Conservation (phyloP, 805 yeast species). For the Jamesozyma piceae region DNA sequence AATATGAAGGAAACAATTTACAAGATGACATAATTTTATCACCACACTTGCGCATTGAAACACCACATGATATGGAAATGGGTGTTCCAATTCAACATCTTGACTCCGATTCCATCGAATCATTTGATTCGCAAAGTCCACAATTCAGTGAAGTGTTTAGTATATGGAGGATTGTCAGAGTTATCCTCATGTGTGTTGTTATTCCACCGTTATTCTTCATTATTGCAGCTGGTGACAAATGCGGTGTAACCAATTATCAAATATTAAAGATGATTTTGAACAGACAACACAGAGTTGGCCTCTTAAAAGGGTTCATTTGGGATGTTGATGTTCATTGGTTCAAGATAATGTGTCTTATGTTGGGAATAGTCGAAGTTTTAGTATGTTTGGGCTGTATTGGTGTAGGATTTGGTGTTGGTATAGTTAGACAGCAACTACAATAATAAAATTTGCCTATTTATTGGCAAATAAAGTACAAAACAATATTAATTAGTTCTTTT, state of each 20-base stretch:
- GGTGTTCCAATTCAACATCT: conserved; percentile 17
- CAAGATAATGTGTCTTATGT: conserved; percentile 23
- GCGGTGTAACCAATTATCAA: conserved; percentile 15
- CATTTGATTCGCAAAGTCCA: conserved; percentile 10
- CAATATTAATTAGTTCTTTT: too few relatives aligned
- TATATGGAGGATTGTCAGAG: conserved; percentile 10
- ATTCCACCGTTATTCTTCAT: conserved; percentile 25
- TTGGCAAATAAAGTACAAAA: too few relatives aligned
- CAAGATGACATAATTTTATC: not conserved
- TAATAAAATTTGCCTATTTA: too few relatives aligned
- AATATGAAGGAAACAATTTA: not conserved
- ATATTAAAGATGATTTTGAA: conserved; percentile 18
- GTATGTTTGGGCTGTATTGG: conserved; percentile 35
- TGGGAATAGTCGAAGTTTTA: conserved; percentile 26
- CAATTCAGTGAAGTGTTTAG: conserved; percentile 16
- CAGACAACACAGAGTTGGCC: conserved; percentile 13
- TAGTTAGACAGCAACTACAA: conserved; percentile 1
- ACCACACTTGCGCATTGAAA: not conserved
- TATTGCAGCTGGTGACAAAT: conserved; percentile 13
- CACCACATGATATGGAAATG: not conserved
- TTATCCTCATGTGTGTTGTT: conserved; percentile 13
- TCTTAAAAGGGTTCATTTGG: conserved; percentile 24
- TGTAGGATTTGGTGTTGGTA: conserved; percentile 39
- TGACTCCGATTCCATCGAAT: conserved; percentile 14
- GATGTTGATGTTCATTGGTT: conserved; percentile 23